Base-by-base conservation (phyloP, 2,329 filamentous ascomycete species). In the Elsinoe batatas region DNA sequence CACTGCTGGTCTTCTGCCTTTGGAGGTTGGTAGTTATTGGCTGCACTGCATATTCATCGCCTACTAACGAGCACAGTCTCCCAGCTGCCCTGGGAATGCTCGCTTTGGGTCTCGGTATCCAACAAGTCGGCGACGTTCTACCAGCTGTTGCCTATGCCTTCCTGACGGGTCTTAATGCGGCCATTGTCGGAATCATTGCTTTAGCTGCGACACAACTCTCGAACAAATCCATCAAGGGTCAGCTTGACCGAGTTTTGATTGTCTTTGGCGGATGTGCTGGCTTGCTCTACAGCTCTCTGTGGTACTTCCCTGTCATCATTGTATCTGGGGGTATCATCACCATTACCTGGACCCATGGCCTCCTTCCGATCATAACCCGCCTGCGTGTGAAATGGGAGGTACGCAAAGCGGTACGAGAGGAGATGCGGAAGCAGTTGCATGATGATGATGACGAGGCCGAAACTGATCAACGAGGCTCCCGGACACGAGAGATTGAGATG, bases 41-140 rank as follows among this genome's bases (percentile, higher is more conserved):
- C 3, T 15, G 3, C 26, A 30, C n/a, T 17, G 38, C 15, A 20
- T 20, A 3, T 11, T 42, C n/a, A 20, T 26, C n/a, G 3, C 26
- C 26, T 5, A 12, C 20, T 44, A 13, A 44, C 11, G n/a, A 26
- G 3, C 5, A 13, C 8, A 44, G 47, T 51, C 32, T 89, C 0
- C 86, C 86, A 0, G 85, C 84, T 1, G 85, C 83, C 0, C 62
- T 87, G 3, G 85, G 79, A 20, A 88, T 88, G 83, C 87, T 79
- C 58, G 82, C 72, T 0, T 74, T 89, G 0, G 79, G 82, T 0
- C 66, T 88, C 0, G 85, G 85, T 1, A 77, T 89, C 1, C 76
- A 79, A 33, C 77, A 72, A 33, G 79, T 89, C 22, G 71, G 72
- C 2, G 75, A 80, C 1, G 73, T 73, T 0, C 74, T 89, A 0